These are phyloP conservation scores for Populus deltoides DNA, from an alignment of 345 rosid genomes.

Conservation along the genomic window DNA sequence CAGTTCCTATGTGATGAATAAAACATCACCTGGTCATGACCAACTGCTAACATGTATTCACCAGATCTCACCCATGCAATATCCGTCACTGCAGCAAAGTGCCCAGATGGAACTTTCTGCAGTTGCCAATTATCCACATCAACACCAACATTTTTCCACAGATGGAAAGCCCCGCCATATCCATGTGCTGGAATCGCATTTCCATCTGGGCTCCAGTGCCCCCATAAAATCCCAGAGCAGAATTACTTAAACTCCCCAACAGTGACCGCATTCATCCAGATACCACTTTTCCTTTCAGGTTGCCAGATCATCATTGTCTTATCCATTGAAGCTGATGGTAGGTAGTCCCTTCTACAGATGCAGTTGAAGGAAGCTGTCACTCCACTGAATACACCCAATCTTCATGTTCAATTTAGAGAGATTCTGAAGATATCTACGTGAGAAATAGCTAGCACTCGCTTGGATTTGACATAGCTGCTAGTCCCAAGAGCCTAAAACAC, in stretches of 20 bases:
- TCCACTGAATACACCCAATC: slow-evolving; percentile 97
- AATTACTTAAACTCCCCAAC: slow-evolving; percentile 93
- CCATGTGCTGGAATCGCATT: slow-evolving; percentile 79
- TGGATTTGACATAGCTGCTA: too few relatives aligned
- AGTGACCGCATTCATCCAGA: slow-evolving; percentile 96
- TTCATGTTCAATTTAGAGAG: slow-evolving; percentile 93
- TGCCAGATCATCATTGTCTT: slow-evolving; percentile 99
- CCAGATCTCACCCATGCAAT: slow-evolving; percentile 72
- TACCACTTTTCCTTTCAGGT: slow-evolving; percentile 78
- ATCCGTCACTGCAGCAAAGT: slow-evolving; percentile 80
- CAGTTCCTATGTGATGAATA: neutral
- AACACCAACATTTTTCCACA: slow-evolving; percentile 72
- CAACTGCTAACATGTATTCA: slow-evolving; percentile 76
- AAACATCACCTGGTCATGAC: slow-evolving; percentile 80
- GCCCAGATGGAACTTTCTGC: slow-evolving; percentile 85
- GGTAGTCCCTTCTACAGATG: slow-evolving; percentile 26
- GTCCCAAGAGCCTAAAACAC: too few relatives aligned
- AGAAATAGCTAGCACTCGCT: too few relatives aligned
- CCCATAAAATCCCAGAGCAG: slow-evolving; percentile 98
- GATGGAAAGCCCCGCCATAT: slow-evolving; percentile 88
- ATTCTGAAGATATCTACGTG: slow-evolving; percentile 67
- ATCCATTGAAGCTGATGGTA: slow-evolving; percentile 87
- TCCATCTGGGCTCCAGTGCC: slow-evolving; percentile 84
- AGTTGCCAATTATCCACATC: slow-evolving; percentile 79
- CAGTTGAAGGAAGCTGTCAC: slow-evolving; percentile 73